phyloP scores from a whole-genome alignment of 75 land plant species.

The Selaginella moellendorffii region DNA sequence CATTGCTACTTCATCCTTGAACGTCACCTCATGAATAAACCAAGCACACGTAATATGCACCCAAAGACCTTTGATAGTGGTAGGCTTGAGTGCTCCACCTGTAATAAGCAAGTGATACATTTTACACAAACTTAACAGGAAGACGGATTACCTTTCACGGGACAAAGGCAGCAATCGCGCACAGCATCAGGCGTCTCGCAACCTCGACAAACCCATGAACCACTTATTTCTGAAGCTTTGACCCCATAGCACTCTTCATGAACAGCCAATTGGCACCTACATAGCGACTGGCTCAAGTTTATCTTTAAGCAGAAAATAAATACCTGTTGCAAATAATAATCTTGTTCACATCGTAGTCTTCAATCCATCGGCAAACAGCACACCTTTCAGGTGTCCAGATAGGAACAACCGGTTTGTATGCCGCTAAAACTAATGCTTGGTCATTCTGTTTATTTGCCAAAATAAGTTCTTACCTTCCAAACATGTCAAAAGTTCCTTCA shows the following conservation, averaged over 20 bases:
- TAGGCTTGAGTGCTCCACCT: conserved; percentile 96
- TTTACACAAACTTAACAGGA: background rate
- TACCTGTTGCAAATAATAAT: conserved; percentile 97
- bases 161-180: conserved; percentile 95
- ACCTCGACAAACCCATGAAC: conserved; percentile 92
- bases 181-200: conserved; percentile 73
- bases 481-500: conserved; percentile 34
- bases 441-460: too few species aligned
- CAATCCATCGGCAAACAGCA: conserved; percentile 91
- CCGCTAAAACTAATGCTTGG: conserved; percentile 31
- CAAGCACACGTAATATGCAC: conserved; percentile 98
- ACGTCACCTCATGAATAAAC: conserved; percentile 80
- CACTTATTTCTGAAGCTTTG: conserved; percentile 47
- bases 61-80: conserved; percentile 62
- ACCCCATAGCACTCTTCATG: conserved; percentile 99
- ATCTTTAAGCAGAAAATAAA: background rate
- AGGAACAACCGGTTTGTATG: conserved; percentile 52
- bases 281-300: background rate
- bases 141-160: conserved; percentile 53
- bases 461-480: conserved; percentile 44
- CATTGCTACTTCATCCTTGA: conserved; percentile 63
- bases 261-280: conserved; percentile 96
- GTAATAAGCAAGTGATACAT: background rate
- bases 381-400: conserved; percentile 96
- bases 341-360: conserved; percentile 94